These are phyloP conservation scores for Barbatosphaeria neglecta DNA, from an alignment of 495 filamentous ascomycete genomes.

Conservation along the genomic window DNA sequence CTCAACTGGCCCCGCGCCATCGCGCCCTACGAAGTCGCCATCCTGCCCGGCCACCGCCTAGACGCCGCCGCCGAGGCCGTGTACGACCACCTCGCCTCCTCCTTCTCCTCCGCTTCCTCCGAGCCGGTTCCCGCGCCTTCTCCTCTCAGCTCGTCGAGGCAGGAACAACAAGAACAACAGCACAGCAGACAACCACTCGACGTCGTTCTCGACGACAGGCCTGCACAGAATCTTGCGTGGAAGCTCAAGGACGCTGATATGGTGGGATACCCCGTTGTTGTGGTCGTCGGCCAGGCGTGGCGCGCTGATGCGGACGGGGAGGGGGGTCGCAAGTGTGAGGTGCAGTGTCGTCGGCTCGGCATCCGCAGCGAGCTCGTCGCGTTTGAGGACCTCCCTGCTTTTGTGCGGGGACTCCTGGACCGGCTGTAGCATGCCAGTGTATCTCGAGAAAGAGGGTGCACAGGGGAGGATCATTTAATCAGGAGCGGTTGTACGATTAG, in stretches of 20 bases:
- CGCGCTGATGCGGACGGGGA: too few relatives aligned
- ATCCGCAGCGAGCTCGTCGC: slow-evolving; percentile 6
- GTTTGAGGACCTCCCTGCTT: slow-evolving; percentile 7
- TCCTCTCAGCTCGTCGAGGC: too few relatives aligned
- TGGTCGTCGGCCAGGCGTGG: slow-evolving; percentile 68
- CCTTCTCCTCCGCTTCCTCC: neutral
- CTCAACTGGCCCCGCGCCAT: slow-evolving; percentile 83
- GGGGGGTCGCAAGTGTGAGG: slow-evolving; percentile 42
- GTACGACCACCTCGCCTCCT: slow-evolving; percentile 40
- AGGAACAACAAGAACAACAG: too few relatives aligned
- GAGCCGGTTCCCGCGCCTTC: too few relatives aligned
- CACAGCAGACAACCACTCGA: slow-evolving; percentile 21
- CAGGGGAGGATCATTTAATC: too few relatives aligned
- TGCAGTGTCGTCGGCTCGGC: slow-evolving; percentile 53
- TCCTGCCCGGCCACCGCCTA: slow-evolving; percentile 44
- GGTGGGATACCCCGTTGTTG: slow-evolving; percentile 70
- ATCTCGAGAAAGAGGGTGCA: too few relatives aligned
- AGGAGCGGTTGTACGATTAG: too few relatives aligned
- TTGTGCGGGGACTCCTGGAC: slow-evolving; percentile 31
- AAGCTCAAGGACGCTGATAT: slow-evolving; percentile 77
- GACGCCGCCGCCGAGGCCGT: slow-evolving; percentile 43
- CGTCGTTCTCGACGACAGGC: slow-evolving; percentile 60
- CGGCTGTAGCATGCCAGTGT: slow-evolving; percentile 24
- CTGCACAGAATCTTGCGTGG: slow-evolving; percentile 50
- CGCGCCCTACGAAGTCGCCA: slow-evolving; percentile 71